Evolutionary conservation across 164 flowering plant species (phyloP).

Genomic region (Chimonanthus praecox): DNA sequence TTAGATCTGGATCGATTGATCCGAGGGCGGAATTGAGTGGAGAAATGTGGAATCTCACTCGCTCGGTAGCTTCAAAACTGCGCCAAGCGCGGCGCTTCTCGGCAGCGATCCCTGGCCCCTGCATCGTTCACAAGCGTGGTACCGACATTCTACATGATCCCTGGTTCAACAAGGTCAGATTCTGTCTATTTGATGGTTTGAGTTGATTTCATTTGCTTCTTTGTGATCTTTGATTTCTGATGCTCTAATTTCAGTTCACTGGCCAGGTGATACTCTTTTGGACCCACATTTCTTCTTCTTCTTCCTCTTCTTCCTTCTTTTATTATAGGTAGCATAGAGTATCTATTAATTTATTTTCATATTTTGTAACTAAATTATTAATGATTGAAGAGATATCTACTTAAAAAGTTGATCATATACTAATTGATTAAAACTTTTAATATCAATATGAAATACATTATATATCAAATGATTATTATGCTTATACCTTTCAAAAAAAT

Average conservation of each 20-base stretch:
- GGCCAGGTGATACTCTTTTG: no score
- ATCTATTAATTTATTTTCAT: no score
- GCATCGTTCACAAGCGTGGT: slow-evolving; percentile 93
- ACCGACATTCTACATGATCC: slow-evolving; percentile 98
- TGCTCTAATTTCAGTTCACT: no score
- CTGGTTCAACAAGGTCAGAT: slow-evolving; percentile 88
- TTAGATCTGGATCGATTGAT: neutral
- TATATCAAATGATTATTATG: no score
- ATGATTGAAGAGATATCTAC: no score
- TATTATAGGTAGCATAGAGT: no score
- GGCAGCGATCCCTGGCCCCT: slow-evolving; percentile 67
- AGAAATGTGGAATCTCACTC: slow-evolving; percentile 26
- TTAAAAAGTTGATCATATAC: no score
- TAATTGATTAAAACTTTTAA: no score
- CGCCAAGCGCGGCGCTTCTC: slow-evolving; percentile 49
- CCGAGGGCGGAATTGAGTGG: neutral
- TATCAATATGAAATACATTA: no score
- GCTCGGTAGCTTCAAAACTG: slow-evolving; percentile 23
- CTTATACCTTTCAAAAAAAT: no score
- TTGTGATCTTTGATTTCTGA: no score
- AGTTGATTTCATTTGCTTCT: neutral
- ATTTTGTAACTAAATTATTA: no score
- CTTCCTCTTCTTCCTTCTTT: neutral
- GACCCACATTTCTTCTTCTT: neutral
- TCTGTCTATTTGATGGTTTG: neutral